Conservation (phyloP, 441 rosid genomes). For the Corymbia citriodora region DNA sequence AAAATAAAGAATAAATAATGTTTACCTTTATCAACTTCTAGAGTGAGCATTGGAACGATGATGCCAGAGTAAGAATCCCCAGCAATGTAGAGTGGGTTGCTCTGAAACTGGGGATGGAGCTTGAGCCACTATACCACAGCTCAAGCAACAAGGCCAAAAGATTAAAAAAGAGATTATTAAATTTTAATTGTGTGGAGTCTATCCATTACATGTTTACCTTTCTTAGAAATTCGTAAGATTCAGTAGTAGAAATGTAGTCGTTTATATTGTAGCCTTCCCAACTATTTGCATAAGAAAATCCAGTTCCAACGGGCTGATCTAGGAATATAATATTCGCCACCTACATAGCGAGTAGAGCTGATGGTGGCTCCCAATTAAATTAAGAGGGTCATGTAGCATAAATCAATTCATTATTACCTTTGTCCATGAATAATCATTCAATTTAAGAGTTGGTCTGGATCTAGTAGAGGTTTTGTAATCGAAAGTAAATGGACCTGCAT, state of each 20-base stretch:
- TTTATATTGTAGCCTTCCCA: neutral
- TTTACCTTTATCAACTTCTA: neutral
- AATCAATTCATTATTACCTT: neutral
- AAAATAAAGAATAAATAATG: neutral
- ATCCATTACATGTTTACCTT: neutral
- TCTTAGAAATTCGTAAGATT: conserved; percentile 4
- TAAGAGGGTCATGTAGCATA: too few species aligned
- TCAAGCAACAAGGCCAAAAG: neutral
- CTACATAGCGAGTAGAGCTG: neutral
- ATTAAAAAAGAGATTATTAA: neutral
- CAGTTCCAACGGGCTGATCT: conserved; percentile 30
- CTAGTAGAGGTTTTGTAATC: neutral
- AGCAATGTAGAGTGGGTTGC: neutral
- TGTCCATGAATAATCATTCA: neutral
- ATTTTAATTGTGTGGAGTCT: neutral
- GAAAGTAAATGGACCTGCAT: neutral
- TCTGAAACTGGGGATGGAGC: neutral
- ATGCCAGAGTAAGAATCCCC: neutral
- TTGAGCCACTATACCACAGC: neutral
- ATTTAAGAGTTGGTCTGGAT: neutral
- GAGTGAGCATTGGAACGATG: neutral
- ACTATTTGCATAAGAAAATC: conserved; percentile 21
- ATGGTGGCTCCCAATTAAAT: neutral
- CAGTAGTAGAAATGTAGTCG: neutral
- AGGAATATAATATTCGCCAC: conserved; percentile 25